These are phyloP conservation scores for Pythium guiyangense DNA, from an alignment of 352 stramenopile species.

Conservation along the genomic window DNA sequence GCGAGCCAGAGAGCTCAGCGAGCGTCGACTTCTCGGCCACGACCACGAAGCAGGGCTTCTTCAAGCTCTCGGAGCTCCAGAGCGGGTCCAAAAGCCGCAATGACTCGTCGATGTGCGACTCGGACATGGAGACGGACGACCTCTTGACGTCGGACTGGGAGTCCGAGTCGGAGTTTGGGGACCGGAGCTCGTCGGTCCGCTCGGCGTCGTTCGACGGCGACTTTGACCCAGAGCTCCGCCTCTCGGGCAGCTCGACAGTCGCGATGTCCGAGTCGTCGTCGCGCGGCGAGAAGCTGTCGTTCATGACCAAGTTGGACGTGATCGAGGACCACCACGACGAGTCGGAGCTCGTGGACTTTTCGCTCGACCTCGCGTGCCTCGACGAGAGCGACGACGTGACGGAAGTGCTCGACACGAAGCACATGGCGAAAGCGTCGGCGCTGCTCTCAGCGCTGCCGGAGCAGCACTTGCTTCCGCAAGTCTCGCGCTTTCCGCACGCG, in stretches of 20 bases:
- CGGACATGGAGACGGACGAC: slow-evolving; percentile 6
- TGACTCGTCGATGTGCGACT: slow-evolving; percentile 7
- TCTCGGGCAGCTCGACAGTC: slow-evolving; percentile 4
- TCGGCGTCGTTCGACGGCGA: slow-evolving; percentile 5
- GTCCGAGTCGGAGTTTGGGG: slow-evolving; percentile 6
- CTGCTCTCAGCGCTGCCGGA: neutral
- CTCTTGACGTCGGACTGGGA: slow-evolving; percentile 8
- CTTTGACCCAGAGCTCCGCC: neutral
- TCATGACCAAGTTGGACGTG: slow-evolving; percentile 37
- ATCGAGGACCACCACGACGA: slow-evolving; percentile 36
- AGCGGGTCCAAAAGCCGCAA: neutral
- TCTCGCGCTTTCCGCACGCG: neutral
- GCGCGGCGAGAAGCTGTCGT: slow-evolving; percentile 27
- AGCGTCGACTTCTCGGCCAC: slow-evolving; percentile 1
- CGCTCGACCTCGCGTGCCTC: slow-evolving; percentile 8
- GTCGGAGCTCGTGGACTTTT: slow-evolving; percentile 12
- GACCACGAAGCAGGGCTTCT: neutral
- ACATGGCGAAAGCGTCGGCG: slow-evolving; percentile 24
- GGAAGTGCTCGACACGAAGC: slow-evolving; percentile 48
- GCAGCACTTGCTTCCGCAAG: neutral
- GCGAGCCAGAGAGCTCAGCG: slow-evolving; percentile 16
- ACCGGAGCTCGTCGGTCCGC: slow-evolving; percentile 2
- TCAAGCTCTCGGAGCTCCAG: neutral
- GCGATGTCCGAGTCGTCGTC: slow-evolving; percentile 11
- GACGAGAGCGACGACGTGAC: slow-evolving; percentile 19